phyloP scores from a whole-genome alignment of 352 stramenopile species.

The Phytophthora tubulina region DNA sequence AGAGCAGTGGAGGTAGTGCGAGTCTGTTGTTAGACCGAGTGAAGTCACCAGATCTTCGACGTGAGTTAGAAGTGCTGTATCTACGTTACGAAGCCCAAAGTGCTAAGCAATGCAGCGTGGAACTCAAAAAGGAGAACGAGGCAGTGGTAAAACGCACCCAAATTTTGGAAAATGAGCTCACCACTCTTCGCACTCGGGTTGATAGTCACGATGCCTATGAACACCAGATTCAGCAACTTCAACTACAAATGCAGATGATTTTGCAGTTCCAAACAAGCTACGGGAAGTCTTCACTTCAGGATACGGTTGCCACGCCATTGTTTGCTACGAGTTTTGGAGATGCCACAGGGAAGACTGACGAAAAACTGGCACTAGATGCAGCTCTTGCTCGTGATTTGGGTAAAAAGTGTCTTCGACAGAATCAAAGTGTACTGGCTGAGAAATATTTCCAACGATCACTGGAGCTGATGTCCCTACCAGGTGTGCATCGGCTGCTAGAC shows the following conservation, averaged over 20 bases:
- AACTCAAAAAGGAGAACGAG: constrained; percentile 26
- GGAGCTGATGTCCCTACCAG: constrained; percentile 61
- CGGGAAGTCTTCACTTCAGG: neutral
- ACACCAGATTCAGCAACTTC: constrained; percentile 65
- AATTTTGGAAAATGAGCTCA: constrained; percentile 17
- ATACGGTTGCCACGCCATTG: constrained; percentile 7
- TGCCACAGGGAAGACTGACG: constrained; percentile 24
- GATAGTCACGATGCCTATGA: constrained; percentile 7
- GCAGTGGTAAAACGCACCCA: constrained; percentile 5
- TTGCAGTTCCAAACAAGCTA: constrained; percentile 26
- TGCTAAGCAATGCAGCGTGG: constrained; percentile 4
- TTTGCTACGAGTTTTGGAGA: constrained; percentile 8
- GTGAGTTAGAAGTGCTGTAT: constrained; percentile 71
- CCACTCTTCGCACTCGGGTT: constrained; percentile 11
- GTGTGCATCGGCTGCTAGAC: constrained; percentile 56
- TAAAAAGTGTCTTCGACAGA: constrained; percentile 61
- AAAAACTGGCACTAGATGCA: constrained; percentile 64
- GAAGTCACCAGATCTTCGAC: constrained; percentile 53
- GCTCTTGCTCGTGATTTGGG: constrained; percentile 71
- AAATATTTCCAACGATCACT: constrained; percentile 74
- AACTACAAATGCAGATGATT: constrained; percentile 66
- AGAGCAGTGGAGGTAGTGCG: neutral
- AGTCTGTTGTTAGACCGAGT: constrained; percentile 58
- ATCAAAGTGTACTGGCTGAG: constrained; percentile 53
- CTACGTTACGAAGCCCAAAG: constrained; percentile 47